A percentile compares a stretch with the other conserved stretches of the same genome.
phyloP scores from a whole-genome alignment of 2,329 filamentous ascomycete genomes.

The Phaeophleospora eucalypticola region DNA sequence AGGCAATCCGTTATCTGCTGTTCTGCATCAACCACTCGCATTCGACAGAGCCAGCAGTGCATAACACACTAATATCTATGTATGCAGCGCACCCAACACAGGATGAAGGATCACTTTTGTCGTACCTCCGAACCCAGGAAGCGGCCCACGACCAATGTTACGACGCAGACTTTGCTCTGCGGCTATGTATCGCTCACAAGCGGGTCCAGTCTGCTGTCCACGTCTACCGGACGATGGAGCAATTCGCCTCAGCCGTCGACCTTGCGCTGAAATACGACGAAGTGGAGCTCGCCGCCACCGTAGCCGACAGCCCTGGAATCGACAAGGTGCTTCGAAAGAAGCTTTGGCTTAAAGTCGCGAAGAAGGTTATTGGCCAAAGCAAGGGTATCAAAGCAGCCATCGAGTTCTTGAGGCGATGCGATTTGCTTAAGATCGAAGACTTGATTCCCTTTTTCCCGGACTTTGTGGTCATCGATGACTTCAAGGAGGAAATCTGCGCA shows the following conservation, averaged over 20 bases:
- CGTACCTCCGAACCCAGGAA: slow-evolving; percentile 86
- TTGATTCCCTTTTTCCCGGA: slow-evolving; percentile 98
- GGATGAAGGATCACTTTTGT: slow-evolving; percentile 79
- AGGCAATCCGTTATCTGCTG: slow-evolving; percentile 88
- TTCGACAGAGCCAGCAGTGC: slow-evolving; percentile 78
- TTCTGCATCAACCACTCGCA: slow-evolving; percentile 86
- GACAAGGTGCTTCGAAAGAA: slow-evolving; percentile 82
- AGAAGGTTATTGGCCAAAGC: slow-evolving; percentile 83
- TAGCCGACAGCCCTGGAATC: slow-evolving; percentile 75
- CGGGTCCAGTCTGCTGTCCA: slow-evolving; percentile 92
- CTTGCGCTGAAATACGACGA: slow-evolving; percentile 85
- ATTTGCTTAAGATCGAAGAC: slow-evolving; percentile 90
- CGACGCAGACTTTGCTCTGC: slow-evolving; percentile 92
- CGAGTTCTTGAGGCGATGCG: slow-evolving; percentile 86
- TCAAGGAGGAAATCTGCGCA: slow-evolving; percentile 95
- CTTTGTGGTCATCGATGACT: slow-evolving; percentile 97
- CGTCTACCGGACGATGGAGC: slow-evolving; percentile 94
- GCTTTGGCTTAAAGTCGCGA: slow-evolving; percentile 90
- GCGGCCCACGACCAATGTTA: slow-evolving; percentile 70
- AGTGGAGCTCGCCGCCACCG: slow-evolving; percentile 81
- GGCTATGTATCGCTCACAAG: slow-evolving; percentile 90
- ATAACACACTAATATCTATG: slow-evolving; percentile 95
- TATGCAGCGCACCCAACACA: slow-evolving; percentile 81
- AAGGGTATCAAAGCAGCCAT: slow-evolving; percentile 83
- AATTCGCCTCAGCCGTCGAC: slow-evolving; percentile 89